Evolutionary conservation across 169 alveolate species (phyloP), one percentile per base, ranked within the genome.

Genomic region (Eimeria praecox): DNA sequence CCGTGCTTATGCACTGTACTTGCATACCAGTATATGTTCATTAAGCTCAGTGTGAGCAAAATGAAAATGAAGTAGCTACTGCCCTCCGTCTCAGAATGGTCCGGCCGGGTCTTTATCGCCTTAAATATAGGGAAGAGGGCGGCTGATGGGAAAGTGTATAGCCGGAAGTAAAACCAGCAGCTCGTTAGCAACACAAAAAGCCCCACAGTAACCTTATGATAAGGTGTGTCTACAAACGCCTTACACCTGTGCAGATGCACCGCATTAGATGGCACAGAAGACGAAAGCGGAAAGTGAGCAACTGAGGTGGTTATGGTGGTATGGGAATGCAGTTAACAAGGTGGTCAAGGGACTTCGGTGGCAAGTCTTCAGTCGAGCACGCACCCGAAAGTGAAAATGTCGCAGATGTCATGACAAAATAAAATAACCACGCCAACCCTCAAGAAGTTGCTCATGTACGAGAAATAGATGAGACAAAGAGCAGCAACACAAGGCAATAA

Each of bases 371-470:
- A 20, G 38, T 52, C 54, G 12, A 18, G 10, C 49, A 82, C 96
- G 35, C 90, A 97, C 98, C 97, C 98, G 90, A 94, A 97, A 30
- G 98, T 96, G 42, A 97, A 97, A 38, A 97, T 90, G 82, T 97
- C 98, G 87, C 98, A 97, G 59, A 97, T 94, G 94, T 97, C 98
- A 69, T 97, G 97, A 18, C 98, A 97, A 56, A 97, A 88, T 90
- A 97, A 94, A 42, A 97, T 97, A 64, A 97, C 93, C 44, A 97
- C 90, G 49, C 98, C 98, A 88, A 97, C 97, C 38, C 97, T 71
- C 44, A 97, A 91, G 82, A 97, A 95, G 83, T 97, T 97, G 94
- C 96, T 97, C 66, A 96, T 80, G 94, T 97, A 97, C 59, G 97
- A 96, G 94, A 97, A 97, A 80, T 94, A 95, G 80, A 97, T 96